A percentile compares a stretch with the other conserved stretches of the same genome.
phyloP scores from a whole-genome alignment of 805 yeast genomes.

The Metschnikowia borealis region DNA sequence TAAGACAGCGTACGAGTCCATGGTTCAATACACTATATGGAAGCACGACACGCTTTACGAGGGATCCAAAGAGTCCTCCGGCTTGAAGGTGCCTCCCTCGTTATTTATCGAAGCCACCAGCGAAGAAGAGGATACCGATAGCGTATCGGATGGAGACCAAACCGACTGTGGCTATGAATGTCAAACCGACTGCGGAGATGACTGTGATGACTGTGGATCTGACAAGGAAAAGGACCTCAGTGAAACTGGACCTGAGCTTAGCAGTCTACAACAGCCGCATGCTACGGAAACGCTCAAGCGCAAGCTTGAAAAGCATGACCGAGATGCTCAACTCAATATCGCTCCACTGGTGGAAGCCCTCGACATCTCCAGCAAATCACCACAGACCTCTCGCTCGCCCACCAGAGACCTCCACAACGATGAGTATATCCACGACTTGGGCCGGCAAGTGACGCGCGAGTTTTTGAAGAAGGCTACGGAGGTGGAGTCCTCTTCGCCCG shows the following conservation, averaged over 20 bases:
- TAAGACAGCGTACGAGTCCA: constrained; percentile 33
- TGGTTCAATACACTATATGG: constrained; percentile 42
- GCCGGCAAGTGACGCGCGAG: constrained; percentile 31
- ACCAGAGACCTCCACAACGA: background rate
- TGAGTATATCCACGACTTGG: constrained; percentile 29
- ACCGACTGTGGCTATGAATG: background rate
- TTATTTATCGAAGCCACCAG: background rate
- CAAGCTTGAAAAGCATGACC: background rate
- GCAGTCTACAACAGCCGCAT: background rate
- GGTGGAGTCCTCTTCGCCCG: constrained; percentile 20
- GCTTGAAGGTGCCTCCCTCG: constrained; percentile 8
- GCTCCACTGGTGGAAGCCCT: constrained; percentile 1
- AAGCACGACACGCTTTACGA: constrained; percentile 28
- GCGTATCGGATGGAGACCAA: background rate
- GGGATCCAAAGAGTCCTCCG: constrained; percentile 6
- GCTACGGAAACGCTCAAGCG: constrained; percentile 1
- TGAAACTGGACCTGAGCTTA: background rate
- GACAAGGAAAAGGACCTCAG: background rate
- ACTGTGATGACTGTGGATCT: too few relatives aligned
- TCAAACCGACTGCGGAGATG: background rate
- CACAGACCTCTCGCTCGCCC: background rate
- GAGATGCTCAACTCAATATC: background rate
- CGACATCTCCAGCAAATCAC: background rate
- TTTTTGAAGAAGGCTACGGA: constrained; percentile 32
- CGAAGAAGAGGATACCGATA: background rate